phyloP scores from a whole-genome alignment of 1,284 basidiomycete species.

The Ceratobasidium sp. region DNA sequence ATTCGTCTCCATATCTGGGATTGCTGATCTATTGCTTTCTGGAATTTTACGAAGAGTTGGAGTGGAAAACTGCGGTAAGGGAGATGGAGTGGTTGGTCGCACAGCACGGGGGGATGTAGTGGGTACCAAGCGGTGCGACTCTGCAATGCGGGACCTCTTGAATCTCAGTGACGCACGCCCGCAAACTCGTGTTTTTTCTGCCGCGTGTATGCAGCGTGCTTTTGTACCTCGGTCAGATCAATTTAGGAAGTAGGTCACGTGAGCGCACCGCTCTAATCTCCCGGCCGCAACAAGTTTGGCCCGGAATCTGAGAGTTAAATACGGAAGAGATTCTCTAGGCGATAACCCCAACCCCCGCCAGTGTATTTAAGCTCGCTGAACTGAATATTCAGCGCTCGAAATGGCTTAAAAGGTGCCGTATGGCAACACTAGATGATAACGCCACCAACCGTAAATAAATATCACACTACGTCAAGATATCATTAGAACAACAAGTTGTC shows the following conservation, averaged over 20 bases:
- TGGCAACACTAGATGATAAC: too few species aligned
- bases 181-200: too few species aligned
- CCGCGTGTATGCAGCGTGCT: slow-evolving; percentile 44
- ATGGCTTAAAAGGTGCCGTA: too few species aligned
- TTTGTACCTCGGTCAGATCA: slow-evolving; percentile 43
- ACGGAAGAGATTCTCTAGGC: not conserved
- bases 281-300: not conserved
- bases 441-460: too few species aligned
- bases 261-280: slow-evolving; percentile 28
- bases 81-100: not conserved
- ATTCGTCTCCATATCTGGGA: slow-evolving; percentile 36
- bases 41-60: slow-evolving; percentile 23
- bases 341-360: not conserved
- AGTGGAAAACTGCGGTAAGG: slow-evolving; percentile 7
- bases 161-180: slow-evolving; percentile 5
- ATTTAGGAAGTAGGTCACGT: slow-evolving; percentile 28
- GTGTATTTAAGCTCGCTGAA: too few species aligned
- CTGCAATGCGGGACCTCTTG: slow-evolving; percentile 16
- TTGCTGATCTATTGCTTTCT: slow-evolving; percentile 36
- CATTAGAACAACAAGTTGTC: too few species aligned
- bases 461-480: too few species aligned
- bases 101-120: slow-evolving; percentile 35
- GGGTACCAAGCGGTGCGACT: slow-evolving; percentile 19
- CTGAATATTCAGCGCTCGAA: too few species aligned
- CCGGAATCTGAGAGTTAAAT: slow-evolving; percentile 19